phyloP scores from a whole-genome alignment of 1,139 yeast genomes.

The Geotrichum candidum region DNA sequence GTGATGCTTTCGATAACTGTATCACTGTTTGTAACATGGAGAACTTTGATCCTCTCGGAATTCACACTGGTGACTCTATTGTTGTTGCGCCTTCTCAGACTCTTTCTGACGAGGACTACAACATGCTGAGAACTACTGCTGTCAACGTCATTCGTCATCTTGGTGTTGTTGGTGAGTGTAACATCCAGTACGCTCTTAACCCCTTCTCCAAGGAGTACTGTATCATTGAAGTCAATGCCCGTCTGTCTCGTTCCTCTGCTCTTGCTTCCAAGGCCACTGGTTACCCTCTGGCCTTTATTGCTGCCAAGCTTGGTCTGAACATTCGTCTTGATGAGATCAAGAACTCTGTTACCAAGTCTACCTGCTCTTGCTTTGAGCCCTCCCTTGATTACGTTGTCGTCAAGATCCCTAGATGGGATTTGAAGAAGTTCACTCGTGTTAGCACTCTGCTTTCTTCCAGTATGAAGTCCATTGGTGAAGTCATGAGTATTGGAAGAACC shows the following conservation, averaged over 20 bases:
- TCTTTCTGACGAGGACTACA: constrained; percentile 91
- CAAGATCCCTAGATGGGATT: constrained; percentile 98
- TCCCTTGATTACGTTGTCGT: constrained; percentile 94
- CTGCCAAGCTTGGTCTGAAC: constrained; percentile 92
- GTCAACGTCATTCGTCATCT: constrained; percentile 94
- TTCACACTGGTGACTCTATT: constrained; percentile 98
- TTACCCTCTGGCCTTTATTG: constrained; percentile 96
- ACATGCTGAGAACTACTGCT: constrained; percentile 96
- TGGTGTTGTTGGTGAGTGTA: constrained; percentile 99
- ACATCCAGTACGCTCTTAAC: constrained; percentile 93
- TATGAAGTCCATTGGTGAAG: constrained; percentile 99
- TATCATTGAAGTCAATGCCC: constrained; percentile 95
- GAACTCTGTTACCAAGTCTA: constrained; percentile 93
- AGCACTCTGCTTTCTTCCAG: constrained; percentile 89
- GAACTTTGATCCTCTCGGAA: constrained; percentile 95
- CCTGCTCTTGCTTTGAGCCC: constrained; percentile 95
- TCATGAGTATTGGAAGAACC: constrained; percentile 97
- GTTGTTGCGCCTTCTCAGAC: constrained; percentile 99
- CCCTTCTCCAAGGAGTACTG: constrained; percentile 87
- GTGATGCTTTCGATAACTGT: constrained; percentile 94
- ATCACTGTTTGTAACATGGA: constrained; percentile 99
- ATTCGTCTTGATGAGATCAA: constrained; percentile 87
- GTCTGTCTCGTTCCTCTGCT: constrained; percentile 95
- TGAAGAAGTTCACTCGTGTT: constrained; percentile 90
- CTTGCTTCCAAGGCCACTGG: constrained; percentile 98